Conservation (phyloP, 2,329 filamentous ascomycete species). For the Polytolypa hystricis region DNA sequence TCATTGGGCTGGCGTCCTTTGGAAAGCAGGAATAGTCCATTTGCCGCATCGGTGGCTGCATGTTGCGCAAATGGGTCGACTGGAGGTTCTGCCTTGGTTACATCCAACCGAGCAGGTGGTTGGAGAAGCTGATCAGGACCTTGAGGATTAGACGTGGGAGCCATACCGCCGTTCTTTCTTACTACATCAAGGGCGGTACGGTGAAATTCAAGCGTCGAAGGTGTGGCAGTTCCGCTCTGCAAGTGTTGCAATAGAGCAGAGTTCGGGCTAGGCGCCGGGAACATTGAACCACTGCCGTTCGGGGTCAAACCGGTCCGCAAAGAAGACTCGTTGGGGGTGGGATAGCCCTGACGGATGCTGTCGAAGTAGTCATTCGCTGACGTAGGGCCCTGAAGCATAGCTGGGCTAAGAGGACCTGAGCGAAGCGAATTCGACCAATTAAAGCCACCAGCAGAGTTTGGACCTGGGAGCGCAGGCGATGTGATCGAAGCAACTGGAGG, state of each 20-base stretch:
- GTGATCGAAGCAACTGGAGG: conserved; percentile 85
- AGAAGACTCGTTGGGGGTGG: conserved; percentile 93
- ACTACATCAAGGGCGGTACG: conserved; percentile 77
- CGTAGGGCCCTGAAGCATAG: conserved; percentile 81
- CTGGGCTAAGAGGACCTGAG: conserved; percentile 87
- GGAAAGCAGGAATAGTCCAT: conserved; percentile 84
- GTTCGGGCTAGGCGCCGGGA: conserved; percentile 80
- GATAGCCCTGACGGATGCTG: conserved; percentile 70
- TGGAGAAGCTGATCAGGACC: conserved; percentile 25
- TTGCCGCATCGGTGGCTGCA: conserved; percentile 86
- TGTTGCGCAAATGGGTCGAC: conserved; percentile 70
- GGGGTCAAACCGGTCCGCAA: conserved; percentile 84
- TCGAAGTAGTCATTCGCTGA: conserved; percentile 78
- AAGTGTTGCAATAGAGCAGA: conserved; percentile 70
- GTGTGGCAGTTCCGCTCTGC: conserved; percentile 72
- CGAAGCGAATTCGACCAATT: conserved; percentile 82
- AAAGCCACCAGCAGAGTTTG: conserved; percentile 56
- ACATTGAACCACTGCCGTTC: conserved; percentile 93
- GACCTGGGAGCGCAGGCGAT: conserved; percentile 73
- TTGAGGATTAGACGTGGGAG: conserved; percentile 33
- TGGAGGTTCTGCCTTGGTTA: conserved; percentile 36
- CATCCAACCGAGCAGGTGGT: conserved; percentile 35
- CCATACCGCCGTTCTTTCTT: conserved; percentile 43
- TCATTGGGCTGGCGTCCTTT: conserved; percentile 47
- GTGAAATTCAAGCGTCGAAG: conserved; percentile 86